Evolutionary conservation across 306 rosid genomes (phyloP).

Genomic region (Vigna nakashimae): DNA sequence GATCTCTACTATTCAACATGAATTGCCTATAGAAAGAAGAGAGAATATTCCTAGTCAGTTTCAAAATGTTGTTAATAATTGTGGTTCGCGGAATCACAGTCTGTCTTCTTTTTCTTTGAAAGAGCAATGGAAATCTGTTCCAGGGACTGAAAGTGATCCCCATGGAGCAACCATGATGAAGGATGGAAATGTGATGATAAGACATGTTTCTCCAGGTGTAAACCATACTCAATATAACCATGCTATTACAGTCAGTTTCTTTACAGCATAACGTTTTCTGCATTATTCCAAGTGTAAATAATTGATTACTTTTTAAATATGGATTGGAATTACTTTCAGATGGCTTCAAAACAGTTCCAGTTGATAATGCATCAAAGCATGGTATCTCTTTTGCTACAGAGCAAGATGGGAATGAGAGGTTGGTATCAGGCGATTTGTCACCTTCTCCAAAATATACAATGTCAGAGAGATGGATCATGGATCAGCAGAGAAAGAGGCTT

Average conservation of each 20-base stretch:
- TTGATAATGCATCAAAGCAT: conserved; percentile 47
- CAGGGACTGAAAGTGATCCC: conserved; percentile 62
- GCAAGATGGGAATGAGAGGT: conserved; percentile 61
- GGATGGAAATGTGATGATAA: conserved; percentile 62
- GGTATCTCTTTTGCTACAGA: conserved; percentile 54
- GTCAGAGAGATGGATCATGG: conserved; percentile 92
- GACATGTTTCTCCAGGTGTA: conserved; percentile 71
- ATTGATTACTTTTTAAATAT: conserved; percentile 45
- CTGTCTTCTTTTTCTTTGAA: conserved; percentile 61
- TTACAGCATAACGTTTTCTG: conserved; percentile 20
- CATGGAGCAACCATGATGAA: conserved; percentile 58
- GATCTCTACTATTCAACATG: conserved; percentile 67
- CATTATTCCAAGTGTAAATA: conserved; percentile 44
- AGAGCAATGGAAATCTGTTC: conserved; percentile 83
- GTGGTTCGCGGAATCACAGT: conserved; percentile 60
- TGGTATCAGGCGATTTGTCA: conserved; percentile 55
- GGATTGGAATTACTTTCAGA: conserved; percentile 36
- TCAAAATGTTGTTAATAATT: conserved; percentile 56
- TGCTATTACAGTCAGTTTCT: conserved; percentile 32
- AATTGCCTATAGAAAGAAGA: conserved; percentile 67
- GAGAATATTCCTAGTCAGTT: conserved; percentile 64
- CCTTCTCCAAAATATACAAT: conserved; percentile 77
- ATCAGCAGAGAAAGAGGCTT: conserved; percentile 78
- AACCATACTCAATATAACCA: conserved; percentile 24
- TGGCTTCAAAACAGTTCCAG: conserved; percentile 40